Evolutionary conservation across 129 eudicot species (phyloP).

Genomic region (Escallonia herrerae): DNA sequence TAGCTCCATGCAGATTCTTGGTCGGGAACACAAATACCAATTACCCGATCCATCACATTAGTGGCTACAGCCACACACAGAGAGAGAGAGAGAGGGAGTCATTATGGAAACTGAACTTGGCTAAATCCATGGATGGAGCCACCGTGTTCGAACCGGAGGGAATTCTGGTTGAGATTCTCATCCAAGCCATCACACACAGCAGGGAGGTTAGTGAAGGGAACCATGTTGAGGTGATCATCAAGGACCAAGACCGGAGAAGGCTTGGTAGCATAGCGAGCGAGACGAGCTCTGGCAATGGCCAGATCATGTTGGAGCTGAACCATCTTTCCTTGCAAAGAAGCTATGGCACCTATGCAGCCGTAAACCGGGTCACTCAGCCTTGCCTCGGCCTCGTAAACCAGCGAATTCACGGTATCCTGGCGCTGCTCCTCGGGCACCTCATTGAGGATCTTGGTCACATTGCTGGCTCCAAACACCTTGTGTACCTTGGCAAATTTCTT

Average conservation of each 20-base stretch:
- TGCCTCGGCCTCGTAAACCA: slow-evolving; percentile 82
- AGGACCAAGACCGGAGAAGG: slow-evolving; percentile 26
- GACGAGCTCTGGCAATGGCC: slow-evolving; percentile 55
- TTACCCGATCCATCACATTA: background rate
- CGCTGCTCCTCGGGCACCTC: slow-evolving; percentile 81
- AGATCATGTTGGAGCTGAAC: slow-evolving; percentile 76
- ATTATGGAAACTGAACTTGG: slow-evolving; percentile 35
- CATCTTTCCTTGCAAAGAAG: slow-evolving; percentile 71
- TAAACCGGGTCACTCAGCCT: slow-evolving; percentile 87
- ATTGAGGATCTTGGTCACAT: slow-evolving; percentile 78
- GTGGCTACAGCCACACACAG: background rate
- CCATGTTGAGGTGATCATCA: slow-evolving; percentile 32
- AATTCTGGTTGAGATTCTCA: slow-evolving; percentile 12
- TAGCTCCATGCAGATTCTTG: no score
- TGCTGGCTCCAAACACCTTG: slow-evolving; percentile 94
- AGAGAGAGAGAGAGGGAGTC: background rate
- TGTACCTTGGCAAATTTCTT: slow-evolving; percentile 79
- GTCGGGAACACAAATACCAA: no score
- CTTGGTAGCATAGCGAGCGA: slow-evolving; percentile 42
- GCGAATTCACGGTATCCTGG: slow-evolving; percentile 70
- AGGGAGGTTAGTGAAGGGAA: slow-evolving; percentile 18
- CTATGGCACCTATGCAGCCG: slow-evolving; percentile 96
- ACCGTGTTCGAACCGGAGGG: slow-evolving; percentile 27
- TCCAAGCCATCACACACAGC: slow-evolving; percentile 4
- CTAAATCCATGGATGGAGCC: slow-evolving; percentile 26